Evolutionary conservation across 108 stramenopile genomes (phyloP).

Genomic region (Pseudonitzschia pungens): DNA sequence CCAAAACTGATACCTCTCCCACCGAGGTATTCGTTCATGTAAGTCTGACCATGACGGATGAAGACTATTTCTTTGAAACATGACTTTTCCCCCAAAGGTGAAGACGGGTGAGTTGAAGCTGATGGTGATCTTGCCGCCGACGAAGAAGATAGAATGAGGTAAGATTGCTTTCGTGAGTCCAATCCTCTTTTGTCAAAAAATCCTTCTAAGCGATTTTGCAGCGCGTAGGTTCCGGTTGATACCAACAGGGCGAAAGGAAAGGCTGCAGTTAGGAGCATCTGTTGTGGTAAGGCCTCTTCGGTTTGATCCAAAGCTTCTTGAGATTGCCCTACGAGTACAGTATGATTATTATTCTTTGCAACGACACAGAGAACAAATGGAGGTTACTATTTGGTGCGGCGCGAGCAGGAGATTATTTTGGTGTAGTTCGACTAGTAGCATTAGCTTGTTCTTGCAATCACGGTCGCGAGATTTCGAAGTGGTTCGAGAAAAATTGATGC

Average conservation of each 20-base stretch:
- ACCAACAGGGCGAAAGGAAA: background rate
- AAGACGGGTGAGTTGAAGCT: background rate
- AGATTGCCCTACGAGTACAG: too few relatives aligned
- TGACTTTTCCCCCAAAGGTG: background rate
- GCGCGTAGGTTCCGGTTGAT: background rate
- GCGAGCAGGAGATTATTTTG: too few relatives aligned
- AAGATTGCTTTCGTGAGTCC: background rate
- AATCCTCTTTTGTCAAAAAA: background rate
- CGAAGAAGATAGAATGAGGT: background rate
- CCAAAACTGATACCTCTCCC: constrained; percentile 47
- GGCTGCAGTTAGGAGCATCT: background rate
- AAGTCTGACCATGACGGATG: constrained; percentile 60
- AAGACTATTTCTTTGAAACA: constrained; percentile 34
- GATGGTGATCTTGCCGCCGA: background rate
- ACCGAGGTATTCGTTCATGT: constrained; percentile 63
- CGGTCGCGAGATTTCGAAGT: too few relatives aligned
- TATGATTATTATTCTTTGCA: too few relatives aligned
- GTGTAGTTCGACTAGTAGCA: too few relatives aligned
- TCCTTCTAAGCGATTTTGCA: background rate
- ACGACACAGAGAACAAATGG: too few relatives aligned
- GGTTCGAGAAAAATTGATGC: too few relatives aligned
- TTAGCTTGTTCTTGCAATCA: too few relatives aligned
- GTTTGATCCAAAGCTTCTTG: too few relatives aligned
- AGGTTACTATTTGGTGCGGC: too few relatives aligned
- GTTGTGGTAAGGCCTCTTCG: background rate